A percentile compares a stretch with the other conserved stretches of the same genome.
These are phyloP conservation scores for Canavalia gladiata DNA, from an alignment of 306 rosid genomes.

Conservation along the genomic window DNA sequence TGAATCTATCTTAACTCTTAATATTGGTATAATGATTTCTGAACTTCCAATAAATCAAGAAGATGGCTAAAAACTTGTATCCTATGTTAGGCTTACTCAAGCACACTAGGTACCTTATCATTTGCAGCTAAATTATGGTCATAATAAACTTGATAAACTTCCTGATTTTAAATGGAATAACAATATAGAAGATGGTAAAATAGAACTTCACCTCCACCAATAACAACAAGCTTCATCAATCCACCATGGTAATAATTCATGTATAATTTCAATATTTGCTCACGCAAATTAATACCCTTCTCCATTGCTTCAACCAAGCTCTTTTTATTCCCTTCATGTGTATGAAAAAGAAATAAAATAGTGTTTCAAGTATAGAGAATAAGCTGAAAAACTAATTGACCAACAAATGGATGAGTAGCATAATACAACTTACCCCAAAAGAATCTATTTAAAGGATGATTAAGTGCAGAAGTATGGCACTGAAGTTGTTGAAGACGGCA, in stretches of 20 bases:
- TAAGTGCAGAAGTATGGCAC: slow-evolving; percentile 78
- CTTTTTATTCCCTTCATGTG: slow-evolving; percentile 87
- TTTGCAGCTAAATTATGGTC: slow-evolving; percentile 42
- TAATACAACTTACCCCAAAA: slow-evolving; percentile 75
- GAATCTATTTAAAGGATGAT: slow-evolving; percentile 88
- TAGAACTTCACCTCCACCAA: slow-evolving; percentile 90
- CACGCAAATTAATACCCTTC: slow-evolving; percentile 84
- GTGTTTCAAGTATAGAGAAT: slow-evolving; percentile 36
- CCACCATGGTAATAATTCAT: slow-evolving; percentile 91
- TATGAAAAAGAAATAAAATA: slow-evolving; percentile 41
- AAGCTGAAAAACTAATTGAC: slow-evolving; percentile 24
- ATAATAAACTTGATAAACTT: slow-evolving; percentile 22
- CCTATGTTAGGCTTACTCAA: slow-evolving; percentile 18
- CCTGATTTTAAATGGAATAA: slow-evolving; percentile 15
- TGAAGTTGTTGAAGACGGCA: slow-evolving; percentile 97
- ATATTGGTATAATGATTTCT: neutral
- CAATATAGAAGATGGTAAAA: slow-evolving; percentile 24
- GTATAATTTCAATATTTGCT: slow-evolving; percentile 78
- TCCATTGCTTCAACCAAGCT: slow-evolving; percentile 94
- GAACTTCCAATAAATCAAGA: slow-evolving; percentile 12
- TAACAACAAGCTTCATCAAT: slow-evolving; percentile 93
- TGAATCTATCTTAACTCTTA: neutral
- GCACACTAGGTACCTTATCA: slow-evolving; percentile 30
- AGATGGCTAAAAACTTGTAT: neutral
- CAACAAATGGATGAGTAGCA: slow-evolving; percentile 38